phyloP scores from a whole-genome alignment of 2,329 filamentous ascomycete genomes.

The Camillea tinctor region DNA sequence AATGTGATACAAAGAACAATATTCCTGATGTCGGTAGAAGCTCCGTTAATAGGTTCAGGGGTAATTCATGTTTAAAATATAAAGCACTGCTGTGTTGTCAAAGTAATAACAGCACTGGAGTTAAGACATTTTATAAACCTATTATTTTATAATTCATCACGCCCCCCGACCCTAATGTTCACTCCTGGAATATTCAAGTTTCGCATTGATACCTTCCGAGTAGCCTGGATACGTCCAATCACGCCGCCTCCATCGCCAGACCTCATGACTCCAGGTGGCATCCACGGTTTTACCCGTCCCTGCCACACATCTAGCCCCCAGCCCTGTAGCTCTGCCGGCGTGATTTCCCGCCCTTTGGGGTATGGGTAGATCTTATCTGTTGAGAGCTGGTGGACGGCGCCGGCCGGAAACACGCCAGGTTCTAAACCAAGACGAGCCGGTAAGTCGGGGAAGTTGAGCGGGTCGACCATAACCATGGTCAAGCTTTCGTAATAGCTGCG shows the following conservation, averaged over 20 bases:
- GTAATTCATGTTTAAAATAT: too few relatives aligned
- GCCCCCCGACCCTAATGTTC: conserved; percentile 26
- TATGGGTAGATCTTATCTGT: conserved; percentile 36
- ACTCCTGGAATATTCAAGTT: conserved; percentile 24
- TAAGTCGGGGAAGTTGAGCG: conserved; percentile 36
- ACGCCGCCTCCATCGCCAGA: conserved; percentile 16
- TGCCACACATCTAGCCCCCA: conserved; percentile 40
- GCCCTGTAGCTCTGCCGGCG: conserved; percentile 29
- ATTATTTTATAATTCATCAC: conserved; percentile 24
- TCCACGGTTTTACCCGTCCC: conserved; percentile 36
- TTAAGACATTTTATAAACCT: background rate
- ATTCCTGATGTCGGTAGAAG: too few relatives aligned
- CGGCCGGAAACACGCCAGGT: conserved; percentile 27
- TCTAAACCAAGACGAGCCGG: conserved; percentile 32
- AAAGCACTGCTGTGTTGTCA: too few relatives aligned
- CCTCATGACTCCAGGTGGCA: conserved; percentile 27
- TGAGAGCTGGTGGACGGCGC: conserved; percentile 37
- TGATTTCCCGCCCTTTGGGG: conserved; percentile 31
- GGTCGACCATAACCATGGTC: conserved; percentile 37
- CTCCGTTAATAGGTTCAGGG: too few relatives aligned
- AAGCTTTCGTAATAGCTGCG: conserved; percentile 34
- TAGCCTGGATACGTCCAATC: conserved; percentile 24
- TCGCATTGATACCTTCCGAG: conserved; percentile 22
- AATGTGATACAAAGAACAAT: background rate
- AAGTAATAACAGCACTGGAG: too few relatives aligned